phyloP scores from a whole-genome alignment of 2,329 filamentous ascomycete genomes.

The Lasiodiplodia sp. region DNA sequence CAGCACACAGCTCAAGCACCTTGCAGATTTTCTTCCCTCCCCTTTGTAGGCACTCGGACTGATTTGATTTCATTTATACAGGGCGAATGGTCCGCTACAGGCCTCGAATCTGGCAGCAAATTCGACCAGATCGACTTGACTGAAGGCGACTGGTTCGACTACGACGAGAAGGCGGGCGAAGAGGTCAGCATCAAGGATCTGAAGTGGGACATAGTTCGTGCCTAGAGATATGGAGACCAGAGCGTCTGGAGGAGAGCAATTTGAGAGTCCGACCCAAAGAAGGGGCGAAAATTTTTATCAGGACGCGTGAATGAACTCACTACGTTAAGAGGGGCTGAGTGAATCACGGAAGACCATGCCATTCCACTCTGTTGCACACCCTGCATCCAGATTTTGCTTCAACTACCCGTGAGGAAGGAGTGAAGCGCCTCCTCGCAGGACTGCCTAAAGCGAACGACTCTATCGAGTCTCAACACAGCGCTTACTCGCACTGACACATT shows the following conservation, averaged over 20 bases:
- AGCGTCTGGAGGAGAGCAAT: neutral
- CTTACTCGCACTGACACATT: neutral
- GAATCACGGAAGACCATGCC: neutral
- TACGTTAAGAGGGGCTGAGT: neutral
- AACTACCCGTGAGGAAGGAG: neutral
- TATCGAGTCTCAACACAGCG: neutral
- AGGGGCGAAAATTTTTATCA: neutral
- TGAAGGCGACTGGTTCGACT: slow-evolving; percentile 98
- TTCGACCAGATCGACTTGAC: slow-evolving; percentile 82
- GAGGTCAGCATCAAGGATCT: slow-evolving; percentile 93
- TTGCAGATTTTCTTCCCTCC: neutral
- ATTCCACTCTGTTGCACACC: neutral
- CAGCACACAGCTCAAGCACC: neutral
- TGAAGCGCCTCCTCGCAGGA: too few species aligned
- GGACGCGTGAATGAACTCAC: neutral
- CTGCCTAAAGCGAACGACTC: neutral
- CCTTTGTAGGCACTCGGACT: neutral
- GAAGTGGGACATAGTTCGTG: slow-evolving; percentile 82
- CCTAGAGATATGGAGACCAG: neutral
- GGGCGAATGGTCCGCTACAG: slow-evolving; percentile 91
- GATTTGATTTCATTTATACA: slow-evolving; percentile 45
- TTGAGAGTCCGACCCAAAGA: too few species aligned
- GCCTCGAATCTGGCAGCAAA: slow-evolving; percentile 78
- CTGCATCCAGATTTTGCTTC: too few species aligned
- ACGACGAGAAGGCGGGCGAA: slow-evolving; percentile 90